Evolutionary conservation across 179 eudicot genomes (phyloP).

Genomic region (Nepenthes alata): DNA sequence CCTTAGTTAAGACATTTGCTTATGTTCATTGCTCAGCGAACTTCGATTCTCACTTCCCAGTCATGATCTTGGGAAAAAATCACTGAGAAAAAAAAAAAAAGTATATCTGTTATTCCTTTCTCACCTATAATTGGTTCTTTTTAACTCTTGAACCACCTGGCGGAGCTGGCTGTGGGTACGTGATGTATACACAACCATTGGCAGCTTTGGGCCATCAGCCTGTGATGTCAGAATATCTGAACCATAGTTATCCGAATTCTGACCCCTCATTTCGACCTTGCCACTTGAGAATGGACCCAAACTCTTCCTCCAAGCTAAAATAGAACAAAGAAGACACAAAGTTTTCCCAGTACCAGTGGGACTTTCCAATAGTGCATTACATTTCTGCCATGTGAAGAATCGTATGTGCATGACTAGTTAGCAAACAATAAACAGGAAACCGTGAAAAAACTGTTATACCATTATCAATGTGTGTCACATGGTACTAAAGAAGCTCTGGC

Average conservation of each 20-base stretch:
- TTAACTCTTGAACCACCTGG: conserved; percentile 81
- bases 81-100: not conserved
- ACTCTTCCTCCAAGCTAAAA: conserved; percentile 87
- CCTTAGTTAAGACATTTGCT: too few species aligned
- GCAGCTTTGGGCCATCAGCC: conserved; percentile 29
- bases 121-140: conserved; percentile 84
- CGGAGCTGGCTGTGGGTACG: conserved; percentile 96
- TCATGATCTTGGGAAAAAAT: not conserved
- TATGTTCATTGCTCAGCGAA: not conserved
- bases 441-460: not conserved
- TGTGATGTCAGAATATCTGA: conserved; percentile 34
- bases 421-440: not conserved
- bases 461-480: too few species aligned
- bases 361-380: conserved; percentile 89
- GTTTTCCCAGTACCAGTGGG: conserved; percentile 99
- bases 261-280: conserved; percentile 13
- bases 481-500: too few species aligned
- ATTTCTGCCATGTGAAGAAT: conserved; percentile 35
- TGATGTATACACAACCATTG: conserved; percentile 70
- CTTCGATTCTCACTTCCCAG: not conserved
- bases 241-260: conserved; percentile 11
- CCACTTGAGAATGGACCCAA: conserved; percentile 63
- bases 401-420: not conserved
- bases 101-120: not conserved
- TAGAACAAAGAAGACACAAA: conserved; percentile 94